Evolutionary conservation across 2,329 filamentous ascomycete species (phyloP), one percentile per base, ranked within the genome.

Genomic region (Xylaria sp.): DNA sequence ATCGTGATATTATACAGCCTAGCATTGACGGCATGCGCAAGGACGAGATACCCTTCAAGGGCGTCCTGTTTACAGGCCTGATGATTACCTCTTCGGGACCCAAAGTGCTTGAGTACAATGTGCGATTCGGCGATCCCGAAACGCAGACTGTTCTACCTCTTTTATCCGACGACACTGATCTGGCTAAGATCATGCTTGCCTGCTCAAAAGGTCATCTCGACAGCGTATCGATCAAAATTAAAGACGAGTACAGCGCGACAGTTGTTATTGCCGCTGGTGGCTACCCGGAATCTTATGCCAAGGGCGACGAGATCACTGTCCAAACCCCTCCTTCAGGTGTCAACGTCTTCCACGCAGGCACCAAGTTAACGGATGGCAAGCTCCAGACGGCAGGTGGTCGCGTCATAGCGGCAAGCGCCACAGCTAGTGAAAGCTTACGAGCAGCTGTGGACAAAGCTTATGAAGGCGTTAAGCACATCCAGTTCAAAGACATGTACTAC

Each of bases 201-300:
- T 97, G 94, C 80, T 89, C 92, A 9, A 88, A 91, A 61, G 90
- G 92, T 48, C 92, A 89, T 77, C 87, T 98, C 20, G 88, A 91
- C 71, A 88, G 88, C 68, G 88, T 94, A 58, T 82, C 87, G 6
- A 83, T 97, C 74, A 89, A 90, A 71, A 82, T 95, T 41, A 87
- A 91, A 69, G 78, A 86, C 58, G 89, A 88, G 70, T 96, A 91
- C 77, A 94, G 94, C 71, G 92, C 94, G 32, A 98, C 95, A 1
- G 94, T 99, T 41, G 94, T 98, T n/a, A 91, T 97, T 20, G 94
- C 95, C 63, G 92, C 96, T 9, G 93, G 91, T 25, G 96, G 96
- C 2, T 99, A 99, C 79, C 96, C 96, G 5, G 92, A 91, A 65
- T 85, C 89, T 0, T 98, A 98, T 80, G 86, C 88, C 62, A 97